Base-by-base conservation (phyloP, 2,329 filamentous ascomycete genomes). In the Saccharata proteae region DNA sequence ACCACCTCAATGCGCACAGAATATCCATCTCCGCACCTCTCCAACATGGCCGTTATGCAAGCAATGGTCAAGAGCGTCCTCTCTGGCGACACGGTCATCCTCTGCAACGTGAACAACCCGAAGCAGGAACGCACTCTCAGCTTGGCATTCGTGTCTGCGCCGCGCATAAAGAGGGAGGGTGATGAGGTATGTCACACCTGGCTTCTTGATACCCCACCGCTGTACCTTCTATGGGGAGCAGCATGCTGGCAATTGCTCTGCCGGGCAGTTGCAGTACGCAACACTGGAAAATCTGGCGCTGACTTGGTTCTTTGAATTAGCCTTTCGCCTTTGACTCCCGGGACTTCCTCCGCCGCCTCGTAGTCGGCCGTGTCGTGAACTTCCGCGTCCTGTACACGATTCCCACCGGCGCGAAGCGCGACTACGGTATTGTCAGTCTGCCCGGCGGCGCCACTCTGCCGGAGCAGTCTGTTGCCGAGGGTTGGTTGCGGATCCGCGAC, bases 291-390 rank as follows among this genome's bases (percentile, higher is more conserved):
- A 10, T 14, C 16, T 12, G n/a, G 16, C 19, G 26, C 25, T 30
- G 16, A 35, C 27, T 9, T 10, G 8, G 7, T 5, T 23, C 17
- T 32, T 10, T 12, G 11, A 15, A 16, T 26, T 23, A 58, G 70
- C 77, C 80, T 21, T 92, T 80, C 51, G 85, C 83, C 36, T 98
- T 94, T 59, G 80, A 90, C 59, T 93, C 90, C 38, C 83, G 90
- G 51, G 90, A 98, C 59, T 90, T 81, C 55, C 71, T 98, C 39
- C 80, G 90, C 48, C 77, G 79, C 43, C 66, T 86, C 30, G 69
- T 79, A 23, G 80, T 96, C 35, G 88, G 88, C 51, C 93, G 93
- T 58, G 71, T 77, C 16, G 68, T 98, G 40, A 77, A 86, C 45
- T 93, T 88, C 65, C 74, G 75, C 37, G 69, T 93, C 25, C 69